phyloP scores from a whole-genome alignment of 2,329 filamentous ascomycete genomes.

The Fusarium guadeloupense region DNA sequence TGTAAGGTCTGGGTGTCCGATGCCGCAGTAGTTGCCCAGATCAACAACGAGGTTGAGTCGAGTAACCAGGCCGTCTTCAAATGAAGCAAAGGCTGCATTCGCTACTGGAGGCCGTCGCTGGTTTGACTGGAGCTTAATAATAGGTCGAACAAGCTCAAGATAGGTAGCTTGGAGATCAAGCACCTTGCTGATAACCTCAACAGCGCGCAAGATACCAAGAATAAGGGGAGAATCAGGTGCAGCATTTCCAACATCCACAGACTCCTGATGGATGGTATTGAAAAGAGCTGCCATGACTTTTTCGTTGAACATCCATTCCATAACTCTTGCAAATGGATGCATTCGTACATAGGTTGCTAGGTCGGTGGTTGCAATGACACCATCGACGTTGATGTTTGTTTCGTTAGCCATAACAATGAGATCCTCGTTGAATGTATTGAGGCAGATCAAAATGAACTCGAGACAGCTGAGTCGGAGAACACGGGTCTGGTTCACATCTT shows the following conservation, averaged over 20 bases:
- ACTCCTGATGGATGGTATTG: conserved; percentile 78
- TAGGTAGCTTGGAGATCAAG: conserved; percentile 92
- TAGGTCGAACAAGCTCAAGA: conserved; percentile 83
- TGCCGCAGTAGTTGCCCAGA: conserved; percentile 85
- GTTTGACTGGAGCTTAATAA: conserved; percentile 73
- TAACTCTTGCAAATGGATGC: conserved; percentile 92
- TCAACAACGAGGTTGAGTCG: conserved; percentile 82
- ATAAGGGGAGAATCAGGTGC: conserved; percentile 83
- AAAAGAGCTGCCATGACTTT: conserved; percentile 84
- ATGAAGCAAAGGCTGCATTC: conserved; percentile 78
- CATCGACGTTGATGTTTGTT: conserved; percentile 78
- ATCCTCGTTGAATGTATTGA: conserved; percentile 93
- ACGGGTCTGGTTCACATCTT: conserved; percentile 73
- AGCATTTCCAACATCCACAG: conserved; percentile 75
- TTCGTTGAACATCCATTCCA: conserved; percentile 98
- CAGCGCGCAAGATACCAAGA: conserved; percentile 77
- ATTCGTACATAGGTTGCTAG: conserved; percentile 83
- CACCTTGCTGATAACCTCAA: conserved; percentile 84
- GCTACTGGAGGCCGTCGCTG: conserved; percentile 70
- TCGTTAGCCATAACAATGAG: conserved; percentile 86
- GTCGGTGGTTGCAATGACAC: conserved; percentile 76
- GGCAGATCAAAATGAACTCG: conserved; percentile 80
- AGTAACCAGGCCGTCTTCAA: conserved; percentile 89
- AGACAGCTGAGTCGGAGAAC: conserved; percentile 83
- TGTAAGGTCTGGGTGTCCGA: conserved; percentile 82